Conservation (phyloP, 2,329 filamentous ascomycete species). For the Botrytis paeoniae region DNA sequence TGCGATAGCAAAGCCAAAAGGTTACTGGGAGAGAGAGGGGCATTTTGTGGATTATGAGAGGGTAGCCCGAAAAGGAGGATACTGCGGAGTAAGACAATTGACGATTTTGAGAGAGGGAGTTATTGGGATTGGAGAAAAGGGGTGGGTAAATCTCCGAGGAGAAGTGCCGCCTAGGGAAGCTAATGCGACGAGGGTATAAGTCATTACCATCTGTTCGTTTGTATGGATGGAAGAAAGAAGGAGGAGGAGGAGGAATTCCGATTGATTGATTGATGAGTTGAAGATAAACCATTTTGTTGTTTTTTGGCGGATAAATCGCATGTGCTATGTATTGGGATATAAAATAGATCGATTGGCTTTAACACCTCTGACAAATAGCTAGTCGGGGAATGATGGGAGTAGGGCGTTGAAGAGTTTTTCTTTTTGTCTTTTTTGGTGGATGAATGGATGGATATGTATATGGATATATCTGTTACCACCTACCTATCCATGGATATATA, state of each 20-base stretch:
- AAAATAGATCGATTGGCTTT: not conserved
- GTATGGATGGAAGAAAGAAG: not conserved
- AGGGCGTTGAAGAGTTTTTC: not conserved
- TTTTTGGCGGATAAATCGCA: not conserved
- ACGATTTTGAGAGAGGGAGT: constrained; percentile 42
- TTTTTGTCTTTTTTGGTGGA: not conserved
- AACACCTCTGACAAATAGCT: too few species aligned
- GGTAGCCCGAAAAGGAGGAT: constrained; percentile 50
- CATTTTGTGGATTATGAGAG: constrained; percentile 45
- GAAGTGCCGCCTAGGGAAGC: constrained; percentile 29
- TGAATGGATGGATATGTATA: not conserved
- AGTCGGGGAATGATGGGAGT: not conserved
- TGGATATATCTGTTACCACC: not conserved
- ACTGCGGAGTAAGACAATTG: constrained; percentile 54
- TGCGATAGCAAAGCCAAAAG: constrained; percentile 16
- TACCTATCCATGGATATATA: not conserved
- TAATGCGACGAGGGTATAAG: not conserved
- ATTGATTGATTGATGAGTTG: not conserved
- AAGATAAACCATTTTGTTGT: not conserved
- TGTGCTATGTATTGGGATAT: not conserved
- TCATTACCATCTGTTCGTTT: not conserved
- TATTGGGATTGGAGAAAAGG: constrained; percentile 33
- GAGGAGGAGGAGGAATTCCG: not conserved
- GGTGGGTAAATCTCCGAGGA: constrained; percentile 37
- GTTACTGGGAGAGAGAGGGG: constrained; percentile 34